Evolutionary conservation across 1,284 basidiomycete species (phyloP), one percentile per base, ranked within the genome.

Genomic region (Paramarasmius palmivorus): DNA sequence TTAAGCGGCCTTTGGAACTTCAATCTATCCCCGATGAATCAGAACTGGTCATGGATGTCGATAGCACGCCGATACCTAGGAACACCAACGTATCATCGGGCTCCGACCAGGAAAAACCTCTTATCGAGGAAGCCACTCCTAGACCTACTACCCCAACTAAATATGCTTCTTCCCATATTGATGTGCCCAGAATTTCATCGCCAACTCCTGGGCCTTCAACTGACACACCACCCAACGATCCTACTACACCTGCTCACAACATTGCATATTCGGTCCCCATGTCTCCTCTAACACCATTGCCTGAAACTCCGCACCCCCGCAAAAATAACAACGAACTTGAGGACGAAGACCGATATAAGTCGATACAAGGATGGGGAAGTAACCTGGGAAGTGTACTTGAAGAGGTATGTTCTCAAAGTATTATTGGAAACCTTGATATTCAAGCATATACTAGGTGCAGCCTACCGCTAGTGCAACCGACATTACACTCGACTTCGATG

Each of bases 241-340:
- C 63, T 25, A 60, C 61, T 19, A 70, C 68, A 23, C 68, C 68
- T 35, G 48, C 48, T 23, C 52, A 57, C 8, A 41, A 37, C 36
- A 52, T 60, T 53, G 34, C 37, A 9, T 22, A 40, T 58, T 49
- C 59, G 29, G 63, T 63, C 22, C 63, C 69, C 7, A 61, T 74
- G 62, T 77, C 76, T n/a, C 76, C 76, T 2, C 62, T 78, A 37
- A 77, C 75, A 8, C 75, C 75, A 8, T 49, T 75, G 32, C 70
- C 74, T 8, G 73, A 73, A 59, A 75, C 75, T 0, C 74, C 74
- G 17, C 58, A 64, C 35, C 65, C 62, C 17, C 48, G 59, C 4
- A 62, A 60, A 55, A 32, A 44, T 12, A 36, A 25, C 25, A 12
- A 15, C 10, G 15, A 20, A 6, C 15, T 57, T 22, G 51, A 46